A percentile compares a stretch with the other conserved stretches of the same genome.
Evolutionary conservation across 768 basidiomycete genomes (phyloP).

Genomic region (Mycena olivaceomarginata): DNA sequence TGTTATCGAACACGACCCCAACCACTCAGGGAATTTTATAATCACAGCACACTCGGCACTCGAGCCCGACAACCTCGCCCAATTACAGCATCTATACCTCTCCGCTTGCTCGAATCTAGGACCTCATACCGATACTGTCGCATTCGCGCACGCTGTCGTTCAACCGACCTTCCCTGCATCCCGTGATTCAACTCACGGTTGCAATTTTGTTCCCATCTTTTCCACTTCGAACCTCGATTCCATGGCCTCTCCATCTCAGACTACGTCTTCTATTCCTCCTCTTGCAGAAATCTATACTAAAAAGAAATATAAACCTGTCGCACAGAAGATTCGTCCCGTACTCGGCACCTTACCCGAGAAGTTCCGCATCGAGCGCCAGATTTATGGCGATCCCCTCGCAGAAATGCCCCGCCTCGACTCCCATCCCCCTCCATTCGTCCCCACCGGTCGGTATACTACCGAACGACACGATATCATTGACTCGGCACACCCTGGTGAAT

Average conservation of each 20-base stretch:
- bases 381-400: conserved; percentile 42
- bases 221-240: not conserved
- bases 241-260: not conserved
- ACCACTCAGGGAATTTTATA: too few species aligned
- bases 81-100: conserved; percentile 11
- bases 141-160: conserved; percentile 24
- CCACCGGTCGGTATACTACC: conserved; percentile 40
- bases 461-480: conserved; percentile 37
- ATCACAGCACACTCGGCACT: not conserved
- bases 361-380: conserved; percentile 43
- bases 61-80: conserved; percentile 20
- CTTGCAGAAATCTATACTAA: conserved; percentile 21
- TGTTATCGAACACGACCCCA: too few species aligned
- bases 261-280: not conserved
- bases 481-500: conserved; percentile 37
- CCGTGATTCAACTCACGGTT: conserved; percentile 33
- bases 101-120: conserved; percentile 33
- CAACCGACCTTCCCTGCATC: conserved; percentile 25
- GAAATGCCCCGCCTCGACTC: conserved; percentile 38
- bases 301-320: conserved; percentile 24
- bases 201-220: not conserved
- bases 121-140: conserved; percentile 1
- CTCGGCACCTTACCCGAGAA: conserved; percentile 43
- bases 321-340: conserved; percentile 43
- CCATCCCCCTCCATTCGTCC: conserved; percentile 17